Evolutionary conservation across 2,329 filamentous ascomycete genomes (phyloP), one percentile per base, ranked within the genome.

Genomic region (Exophiala aquamarina): DNA sequence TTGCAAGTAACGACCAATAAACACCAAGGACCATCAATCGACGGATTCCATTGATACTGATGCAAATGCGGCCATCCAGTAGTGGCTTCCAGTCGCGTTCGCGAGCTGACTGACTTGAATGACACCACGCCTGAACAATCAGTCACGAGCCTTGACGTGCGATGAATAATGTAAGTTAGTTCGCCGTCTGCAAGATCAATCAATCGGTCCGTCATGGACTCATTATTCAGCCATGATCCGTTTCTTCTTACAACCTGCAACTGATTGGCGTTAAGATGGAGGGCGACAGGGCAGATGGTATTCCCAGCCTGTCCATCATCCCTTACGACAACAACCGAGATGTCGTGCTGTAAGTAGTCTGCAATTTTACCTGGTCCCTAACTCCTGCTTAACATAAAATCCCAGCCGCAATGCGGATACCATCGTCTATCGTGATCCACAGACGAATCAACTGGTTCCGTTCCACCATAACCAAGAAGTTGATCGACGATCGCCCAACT

Each of bases 341-440:
- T 44, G 61, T 74, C 48, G 71, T 73, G 40, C 61, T 74, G 70
- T 74, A 61, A 63, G 70, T 55, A 15, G 7, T 28, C 29, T 44
- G 23, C 26, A 11, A 38, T 21, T 14, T 6, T 6, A 6, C 23
- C 23, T 6, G 23, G 6, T 26, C 11, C 11, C 6, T 26, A 26
- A 26, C 6, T 26, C 23, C 17, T 26, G 34, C 13, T 36, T 32
- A 40, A 33, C 41, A 3, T 19, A 31, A 35, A 32, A 38, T 38
- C 42, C 18, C 61, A 97, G 93, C 42, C 93, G 92, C 53, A 90
- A 96, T 67, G 87, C 89, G 63, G 89, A 95, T 70, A 86, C 91
- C 17, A 84, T 98, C 47, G 93, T 98, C 35, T 84, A 97, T 29
- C 91, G 88, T 63, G 92, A 98, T 70, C 87, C 84, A 37, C 77